Evolutionary conservation across 768 basidiomycete species (phyloP).

Genomic region (Tephrocybe rancida): DNA sequence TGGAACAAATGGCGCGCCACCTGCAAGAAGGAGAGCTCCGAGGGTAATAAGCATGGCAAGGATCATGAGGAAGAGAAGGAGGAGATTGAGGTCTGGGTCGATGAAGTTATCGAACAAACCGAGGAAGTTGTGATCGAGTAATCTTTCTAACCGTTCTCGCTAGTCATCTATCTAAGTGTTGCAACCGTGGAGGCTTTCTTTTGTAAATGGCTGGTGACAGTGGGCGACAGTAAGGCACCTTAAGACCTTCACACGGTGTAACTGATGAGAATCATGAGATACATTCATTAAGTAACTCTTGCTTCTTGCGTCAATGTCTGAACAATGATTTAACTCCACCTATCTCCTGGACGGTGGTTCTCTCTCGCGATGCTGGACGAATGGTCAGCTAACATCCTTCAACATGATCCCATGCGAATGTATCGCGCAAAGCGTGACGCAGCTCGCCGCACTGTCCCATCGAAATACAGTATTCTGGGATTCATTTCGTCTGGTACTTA

Average conservation of each 20-base stretch:
- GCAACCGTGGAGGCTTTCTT: too few relatives aligned
- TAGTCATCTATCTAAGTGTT: too few relatives aligned
- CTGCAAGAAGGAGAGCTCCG: slow-evolving; percentile 37
- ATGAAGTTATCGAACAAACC: slow-evolving; percentile 89
- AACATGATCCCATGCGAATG: slow-evolving; percentile 82
- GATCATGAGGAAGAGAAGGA: slow-evolving; percentile 59
- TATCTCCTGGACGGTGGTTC: neutral
- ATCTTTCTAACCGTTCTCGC: neutral
- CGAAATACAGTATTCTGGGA: slow-evolving; percentile 90
- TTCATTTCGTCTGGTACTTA: slow-evolving; percentile 99
- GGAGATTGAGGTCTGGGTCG: slow-evolving; percentile 93
- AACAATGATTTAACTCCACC: slow-evolving; percentile 9
- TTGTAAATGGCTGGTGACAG: too few relatives aligned
- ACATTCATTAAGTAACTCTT: too few relatives aligned
- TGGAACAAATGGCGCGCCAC: slow-evolving; percentile 96
- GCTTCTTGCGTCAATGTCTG: too few relatives aligned
- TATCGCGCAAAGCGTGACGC: slow-evolving; percentile 83
- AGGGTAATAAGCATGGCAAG: slow-evolving; percentile 15
- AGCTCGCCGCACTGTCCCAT: slow-evolving; percentile 64
- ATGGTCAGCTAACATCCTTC: slow-evolving; percentile 41
- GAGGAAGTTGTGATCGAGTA: slow-evolving; percentile 62
- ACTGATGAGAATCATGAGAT: too few relatives aligned
- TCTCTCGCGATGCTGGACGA: slow-evolving; percentile 28
- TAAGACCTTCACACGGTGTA: too few relatives aligned
- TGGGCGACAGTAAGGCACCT: too few relatives aligned